These are phyloP conservation scores for Serendipita vermifera DNA, from an alignment of 768 basidiomycete species.

Conservation along the genomic window DNA sequence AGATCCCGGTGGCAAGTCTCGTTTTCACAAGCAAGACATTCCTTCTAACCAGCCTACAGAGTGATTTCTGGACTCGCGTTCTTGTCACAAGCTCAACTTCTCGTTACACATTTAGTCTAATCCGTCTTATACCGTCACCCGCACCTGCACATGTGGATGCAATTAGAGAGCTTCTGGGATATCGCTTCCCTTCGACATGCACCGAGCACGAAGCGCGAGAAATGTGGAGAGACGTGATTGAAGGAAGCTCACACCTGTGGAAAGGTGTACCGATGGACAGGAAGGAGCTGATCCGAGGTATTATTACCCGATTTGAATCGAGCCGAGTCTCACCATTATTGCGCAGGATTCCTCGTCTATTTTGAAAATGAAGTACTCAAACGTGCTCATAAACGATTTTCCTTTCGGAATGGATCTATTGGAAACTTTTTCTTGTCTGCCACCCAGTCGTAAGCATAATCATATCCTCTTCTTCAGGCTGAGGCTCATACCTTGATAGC, in stretches of 20 bases:
- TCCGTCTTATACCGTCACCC: conserved; percentile 69
- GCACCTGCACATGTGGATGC: conserved; percentile 53
- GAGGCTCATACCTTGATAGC: conserved; percentile 80
- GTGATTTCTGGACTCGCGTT: too few species aligned
- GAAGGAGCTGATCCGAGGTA: conserved; percentile 84
- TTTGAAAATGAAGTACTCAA: conserved; percentile 81
- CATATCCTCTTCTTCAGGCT: conserved; percentile 38
- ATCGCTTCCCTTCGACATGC: conserved; percentile 59
- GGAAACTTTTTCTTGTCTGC: conserved; percentile 26
- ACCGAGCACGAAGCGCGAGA: conserved; percentile 66
- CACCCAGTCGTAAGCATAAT: conserved; percentile 15
- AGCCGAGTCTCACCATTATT: not conserved
- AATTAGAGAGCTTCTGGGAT: conserved; percentile 62
- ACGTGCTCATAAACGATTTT: conserved; percentile 87
- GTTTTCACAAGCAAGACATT: too few species aligned
- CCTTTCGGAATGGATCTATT: conserved; percentile 80
- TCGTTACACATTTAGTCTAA: conserved; percentile 34
- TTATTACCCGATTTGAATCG: conserved; percentile 7
- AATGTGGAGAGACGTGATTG: conserved; percentile 87
- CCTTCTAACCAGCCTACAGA: too few species aligned
- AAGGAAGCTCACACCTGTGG: conserved; percentile 75
- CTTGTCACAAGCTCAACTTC: too few species aligned
- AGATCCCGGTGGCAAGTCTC: not conserved
- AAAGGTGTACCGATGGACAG: conserved; percentile 73
- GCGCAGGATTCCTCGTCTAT: conserved; percentile 75